A percentile compares a stretch with the other conserved stretches of the same genome.
phyloP scores from a whole-genome alignment of 208 protist species.

The Crithidia brevicula region DNA sequence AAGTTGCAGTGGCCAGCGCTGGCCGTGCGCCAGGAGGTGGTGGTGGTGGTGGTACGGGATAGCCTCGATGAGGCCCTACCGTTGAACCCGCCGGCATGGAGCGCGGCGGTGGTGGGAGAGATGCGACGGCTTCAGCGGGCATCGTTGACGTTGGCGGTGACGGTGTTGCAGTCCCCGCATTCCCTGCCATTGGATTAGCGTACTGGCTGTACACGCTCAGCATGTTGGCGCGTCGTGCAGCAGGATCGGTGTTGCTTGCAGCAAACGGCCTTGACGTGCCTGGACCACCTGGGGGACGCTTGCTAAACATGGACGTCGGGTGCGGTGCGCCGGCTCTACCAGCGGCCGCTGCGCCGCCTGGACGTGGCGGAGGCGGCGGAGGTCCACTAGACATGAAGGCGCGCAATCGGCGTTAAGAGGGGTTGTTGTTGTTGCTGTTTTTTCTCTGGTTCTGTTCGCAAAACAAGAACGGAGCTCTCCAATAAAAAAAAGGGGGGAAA shows the following conservation, averaged over 20 bases:
- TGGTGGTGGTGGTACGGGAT: slow-evolving; percentile 1
- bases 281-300: neutral
- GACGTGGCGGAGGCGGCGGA: slow-evolving; percentile 26
- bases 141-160: neutral
- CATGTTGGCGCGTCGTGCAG: slow-evolving; percentile 16
- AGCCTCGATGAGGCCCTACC: neutral
- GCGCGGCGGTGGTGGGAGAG: neutral
- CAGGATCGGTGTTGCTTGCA: neutral
- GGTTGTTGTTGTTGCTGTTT: no score
- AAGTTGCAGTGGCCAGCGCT: neutral
- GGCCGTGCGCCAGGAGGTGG: no score
- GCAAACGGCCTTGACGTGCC: neutral
- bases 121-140: neutral
- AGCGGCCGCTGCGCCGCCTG: neutral
- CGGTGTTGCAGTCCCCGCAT: neutral
- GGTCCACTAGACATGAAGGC: slow-evolving; percentile 11
- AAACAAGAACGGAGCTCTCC: no score
- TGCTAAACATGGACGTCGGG: slow-evolving; percentile 14
- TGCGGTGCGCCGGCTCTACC: slow-evolving; percentile 1
- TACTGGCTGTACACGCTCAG: slow-evolving; percentile 30
- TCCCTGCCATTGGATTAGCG: neutral
- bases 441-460: no score
- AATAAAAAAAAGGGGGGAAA: no score
- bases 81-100: neutral
- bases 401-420: no score